A percentile compares a stretch with the other conserved stretches of the same genome.
phyloP scores from a whole-genome alignment of 768 basidiomycete species.

The Psilocybe cubensis region DNA sequence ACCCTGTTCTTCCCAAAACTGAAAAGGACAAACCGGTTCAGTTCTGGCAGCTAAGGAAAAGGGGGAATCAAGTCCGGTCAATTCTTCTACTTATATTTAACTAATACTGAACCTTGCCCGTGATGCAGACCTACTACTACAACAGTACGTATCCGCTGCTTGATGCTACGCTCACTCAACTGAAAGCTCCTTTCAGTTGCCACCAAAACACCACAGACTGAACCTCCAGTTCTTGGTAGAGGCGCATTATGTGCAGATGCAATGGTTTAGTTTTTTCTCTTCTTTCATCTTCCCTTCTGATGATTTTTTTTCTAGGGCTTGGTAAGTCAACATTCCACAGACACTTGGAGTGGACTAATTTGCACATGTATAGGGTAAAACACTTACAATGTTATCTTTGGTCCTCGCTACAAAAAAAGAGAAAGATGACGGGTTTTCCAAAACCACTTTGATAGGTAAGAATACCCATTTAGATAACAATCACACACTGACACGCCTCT shows the following conservation, averaged over 20 bases:
- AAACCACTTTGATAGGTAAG: constrained; percentile 80
- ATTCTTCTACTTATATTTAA: not conserved
- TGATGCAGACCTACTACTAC: constrained; percentile 65
- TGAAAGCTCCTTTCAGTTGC: constrained; percentile 52
- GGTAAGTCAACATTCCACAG: no score
- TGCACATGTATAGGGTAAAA: no score
- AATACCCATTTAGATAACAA: not conserved
- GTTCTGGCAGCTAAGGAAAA: constrained; percentile 81
- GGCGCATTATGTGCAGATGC: constrained; percentile 92
- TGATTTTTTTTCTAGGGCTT: constrained; percentile 37
- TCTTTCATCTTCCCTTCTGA: not conserved
- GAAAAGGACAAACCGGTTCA: constrained; percentile 79
- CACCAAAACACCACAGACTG: constrained; percentile 77
- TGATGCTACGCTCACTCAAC: not conserved
- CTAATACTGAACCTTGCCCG: not conserved
- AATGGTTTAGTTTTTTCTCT: constrained; percentile 55
- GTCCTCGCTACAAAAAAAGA: constrained; percentile 79
- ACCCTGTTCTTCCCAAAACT: constrained; percentile 71
- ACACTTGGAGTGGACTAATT: no score
- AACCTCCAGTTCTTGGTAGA: constrained; percentile 66
- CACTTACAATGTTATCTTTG: constrained; percentile 84
- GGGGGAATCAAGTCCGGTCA: constrained; percentile 51
- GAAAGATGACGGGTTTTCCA: constrained; percentile 54
- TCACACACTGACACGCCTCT: not conserved
- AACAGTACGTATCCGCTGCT: constrained; percentile 57